Evolutionary conservation across 2,329 filamentous ascomycete species (phyloP).

Genomic region (Mariannaea sp.): DNA sequence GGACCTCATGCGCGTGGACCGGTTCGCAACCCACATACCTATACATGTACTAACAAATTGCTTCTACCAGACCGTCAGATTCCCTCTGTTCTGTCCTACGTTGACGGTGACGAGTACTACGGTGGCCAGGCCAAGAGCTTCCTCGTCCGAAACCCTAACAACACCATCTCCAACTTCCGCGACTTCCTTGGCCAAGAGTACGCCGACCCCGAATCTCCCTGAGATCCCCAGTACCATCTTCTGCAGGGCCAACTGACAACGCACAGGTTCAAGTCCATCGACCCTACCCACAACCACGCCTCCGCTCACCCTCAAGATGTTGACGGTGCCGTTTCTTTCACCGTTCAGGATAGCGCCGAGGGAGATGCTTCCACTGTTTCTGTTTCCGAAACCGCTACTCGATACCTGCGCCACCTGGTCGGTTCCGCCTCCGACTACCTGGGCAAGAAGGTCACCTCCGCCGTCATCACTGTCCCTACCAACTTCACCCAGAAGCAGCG

Average conservation of each 20-base stretch:
- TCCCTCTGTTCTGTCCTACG: constrained; percentile 90
- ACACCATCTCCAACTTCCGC: constrained; percentile 94
- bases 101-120: constrained; percentile 95
- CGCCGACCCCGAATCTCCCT: constrained; percentile 33
- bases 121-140: constrained; percentile 94
- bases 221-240: too few species aligned
- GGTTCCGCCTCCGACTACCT: constrained; percentile 88
- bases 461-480: constrained; percentile 91
- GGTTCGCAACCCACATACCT: not conserved
- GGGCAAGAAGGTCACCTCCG: constrained; percentile 91
- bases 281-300: constrained; percentile 91
- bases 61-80: constrained; percentile 83
- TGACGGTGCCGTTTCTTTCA: constrained; percentile 76
- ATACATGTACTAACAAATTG: constrained; percentile 19
- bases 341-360: constrained; percentile 76
- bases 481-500: constrained; percentile 91
- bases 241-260: constrained; percentile 24
- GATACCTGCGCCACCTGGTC: constrained; percentile 82
- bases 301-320: constrained; percentile 85
- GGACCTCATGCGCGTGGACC: not conserved
- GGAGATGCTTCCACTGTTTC: constrained; percentile 69
- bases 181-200: constrained; percentile 96
- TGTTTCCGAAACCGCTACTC: constrained; percentile 80
- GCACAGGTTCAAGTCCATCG: constrained; percentile 85
- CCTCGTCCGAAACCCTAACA: constrained; percentile 87